A percentile compares a stretch with the other conserved stretches of the same genome.
Evolutionary conservation across 1,139 yeast genomes (phyloP).

Genomic region (Candida anutae): DNA sequence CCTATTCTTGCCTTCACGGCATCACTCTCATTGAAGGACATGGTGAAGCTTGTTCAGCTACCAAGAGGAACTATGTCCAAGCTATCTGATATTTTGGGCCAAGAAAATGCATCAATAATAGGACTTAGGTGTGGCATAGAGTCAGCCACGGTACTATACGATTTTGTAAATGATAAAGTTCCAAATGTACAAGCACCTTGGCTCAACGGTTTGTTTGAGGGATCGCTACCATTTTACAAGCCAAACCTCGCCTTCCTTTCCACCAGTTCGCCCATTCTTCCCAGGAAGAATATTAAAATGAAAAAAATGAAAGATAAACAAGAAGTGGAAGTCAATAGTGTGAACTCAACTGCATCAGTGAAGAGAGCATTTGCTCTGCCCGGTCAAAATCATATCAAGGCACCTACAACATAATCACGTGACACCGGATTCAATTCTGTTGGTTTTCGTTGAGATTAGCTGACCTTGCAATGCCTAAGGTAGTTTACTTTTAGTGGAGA

Average conservation of each 20-base stretch:
- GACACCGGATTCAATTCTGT: too few species aligned
- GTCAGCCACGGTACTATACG: conserved; percentile 23
- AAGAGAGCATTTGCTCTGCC: too few species aligned
- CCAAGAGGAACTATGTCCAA: conserved; percentile 39
- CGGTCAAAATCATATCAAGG: too few species aligned
- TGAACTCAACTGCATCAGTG: too few species aligned
- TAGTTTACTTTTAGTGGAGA: too few species aligned
- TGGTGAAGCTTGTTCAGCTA: conserved; percentile 45
- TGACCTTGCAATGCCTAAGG: too few species aligned
- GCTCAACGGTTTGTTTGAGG: conserved; percentile 25
- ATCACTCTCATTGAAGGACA: conserved; percentile 14
- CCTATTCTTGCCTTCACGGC: conserved; percentile 47
- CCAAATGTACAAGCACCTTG: conserved; percentile 38
- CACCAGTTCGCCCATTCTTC: conserved; percentile 34
- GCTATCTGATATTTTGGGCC: conserved; percentile 26
- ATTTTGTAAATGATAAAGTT: conserved; percentile 23
- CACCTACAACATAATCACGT: too few species aligned
- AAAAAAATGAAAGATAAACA: conserved; percentile 6
- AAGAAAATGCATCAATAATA: conserved; percentile 19
- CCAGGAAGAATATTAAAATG: conserved; percentile 18
- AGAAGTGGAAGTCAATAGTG: too few species aligned
- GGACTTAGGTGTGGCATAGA: conserved; percentile 17
- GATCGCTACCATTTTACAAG: conserved; percentile 1
- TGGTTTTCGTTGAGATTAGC: too few species aligned
- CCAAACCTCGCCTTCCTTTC: conserved; percentile 32